Base-by-base conservation (phyloP, 768 basidiomycete species). In the Auricularia sp. region DNA sequence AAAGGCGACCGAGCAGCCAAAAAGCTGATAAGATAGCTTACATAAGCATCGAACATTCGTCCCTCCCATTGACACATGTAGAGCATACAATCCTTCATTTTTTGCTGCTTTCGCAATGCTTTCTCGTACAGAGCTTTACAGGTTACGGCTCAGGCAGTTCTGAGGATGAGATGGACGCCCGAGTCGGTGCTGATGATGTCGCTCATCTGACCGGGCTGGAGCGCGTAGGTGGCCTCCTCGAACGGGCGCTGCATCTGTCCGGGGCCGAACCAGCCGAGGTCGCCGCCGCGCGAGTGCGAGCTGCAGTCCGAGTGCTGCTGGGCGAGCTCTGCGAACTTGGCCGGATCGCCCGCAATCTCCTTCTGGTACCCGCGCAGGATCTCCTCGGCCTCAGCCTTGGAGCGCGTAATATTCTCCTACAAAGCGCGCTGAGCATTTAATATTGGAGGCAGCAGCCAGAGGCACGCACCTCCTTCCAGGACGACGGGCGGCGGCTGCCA, bases 181-280 rank as follows among this genome's bases (percentile, higher is more conserved):
- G 93, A 95, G 68, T 98, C 95, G 58, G 96, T 90, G 70, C 83
- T 84, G 71, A 98, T 84, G 58, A 93, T 77, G 35, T 85, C 87
- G 74, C 90, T 92, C 72, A 94, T 87, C 76, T 90, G 75, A 7
- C 87, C 90, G 23, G 88, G 82, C 60, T 85, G 72, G 67, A 94
- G 79, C 2, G 76, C 83, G 74, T 82, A 95, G 11, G 91, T 79
- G 36, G 91, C 90, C 36, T 95, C 93, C 76, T 98, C 95, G 71
- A 99, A 99, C 42, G 93, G 87, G 76, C 91, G 93, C 77, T 99
- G 97, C 97, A 99, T 99, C 78, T 91, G 88, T 0, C 88, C 90
- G 18, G 75, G 84, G 1, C 81, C 83, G 71, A 99, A 99, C 79
- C 80, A 80, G 0, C 97, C 93, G 5, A 99, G 83, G 74, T 99